Conservation (phyloP, 345 rosid genomes). For the Angophora floribunda region DNA sequence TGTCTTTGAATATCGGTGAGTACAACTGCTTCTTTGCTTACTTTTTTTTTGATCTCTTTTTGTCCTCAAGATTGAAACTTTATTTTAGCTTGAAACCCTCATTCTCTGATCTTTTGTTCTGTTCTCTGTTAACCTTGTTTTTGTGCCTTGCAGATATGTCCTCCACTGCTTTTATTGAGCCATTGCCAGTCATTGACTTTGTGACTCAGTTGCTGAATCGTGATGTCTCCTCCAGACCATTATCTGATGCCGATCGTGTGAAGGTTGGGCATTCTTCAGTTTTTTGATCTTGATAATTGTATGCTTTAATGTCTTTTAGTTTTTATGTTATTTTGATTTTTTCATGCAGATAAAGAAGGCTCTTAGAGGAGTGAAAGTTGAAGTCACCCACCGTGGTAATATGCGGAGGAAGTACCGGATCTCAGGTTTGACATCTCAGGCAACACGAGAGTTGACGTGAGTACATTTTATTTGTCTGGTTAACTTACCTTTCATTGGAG, state of each 20-base stretch:
- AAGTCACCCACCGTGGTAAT: constrained; percentile 46
- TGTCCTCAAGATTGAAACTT: neutral
- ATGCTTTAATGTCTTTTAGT: neutral
- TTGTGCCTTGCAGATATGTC: constrained; percentile 30
- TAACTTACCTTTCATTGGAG: neutral
- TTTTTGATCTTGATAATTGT: neutral
- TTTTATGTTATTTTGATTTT: neutral
- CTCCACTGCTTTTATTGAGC: constrained; percentile 49
- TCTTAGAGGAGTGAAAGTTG: constrained; percentile 44
- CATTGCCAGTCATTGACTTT: constrained; percentile 40
- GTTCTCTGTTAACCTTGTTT: neutral
- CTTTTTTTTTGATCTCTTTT: neutral
- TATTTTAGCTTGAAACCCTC: neutral
- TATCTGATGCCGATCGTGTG: constrained; percentile 39
- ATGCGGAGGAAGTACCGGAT: constrained; percentile 44
- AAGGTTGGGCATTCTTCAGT: constrained; percentile 15
- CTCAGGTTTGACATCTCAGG: constrained; percentile 43
- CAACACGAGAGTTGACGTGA: constrained; percentile 44
- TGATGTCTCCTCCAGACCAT: constrained; percentile 25
- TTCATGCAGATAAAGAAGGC: constrained; percentile 35
- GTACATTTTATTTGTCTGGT: neutral
- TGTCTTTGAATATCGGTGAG: constrained; percentile 45
- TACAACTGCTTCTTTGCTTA: neutral
- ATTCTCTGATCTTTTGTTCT: neutral
- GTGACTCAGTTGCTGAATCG: constrained; percentile 24